A percentile compares a stretch with the other conserved stretches of the same genome.
Evolutionary conservation across 2,329 filamentous ascomycete genomes (phyloP).

Genomic region (Diaporthe batatas): DNA sequence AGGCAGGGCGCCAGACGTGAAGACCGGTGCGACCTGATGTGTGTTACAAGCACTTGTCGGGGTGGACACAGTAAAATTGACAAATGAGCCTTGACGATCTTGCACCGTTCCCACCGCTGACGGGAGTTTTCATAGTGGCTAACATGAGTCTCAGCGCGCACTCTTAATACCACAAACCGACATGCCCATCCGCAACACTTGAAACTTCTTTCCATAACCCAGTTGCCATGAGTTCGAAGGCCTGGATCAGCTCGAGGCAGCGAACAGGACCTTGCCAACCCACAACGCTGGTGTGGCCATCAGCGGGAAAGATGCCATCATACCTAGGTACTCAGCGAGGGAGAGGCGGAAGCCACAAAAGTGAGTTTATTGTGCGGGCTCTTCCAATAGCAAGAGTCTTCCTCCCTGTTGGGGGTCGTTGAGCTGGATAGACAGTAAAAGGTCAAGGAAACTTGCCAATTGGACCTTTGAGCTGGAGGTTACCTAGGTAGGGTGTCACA

Average conservation of each 20-base stretch:
- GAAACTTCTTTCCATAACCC: not conserved
- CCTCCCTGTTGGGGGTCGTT: not conserved
- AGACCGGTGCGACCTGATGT: not conserved
- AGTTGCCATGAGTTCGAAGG: no score
- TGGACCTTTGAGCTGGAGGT: not conserved
- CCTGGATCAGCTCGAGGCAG: no score
- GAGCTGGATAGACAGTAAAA: no score
- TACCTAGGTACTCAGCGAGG: no score
- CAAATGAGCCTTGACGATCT: not conserved
- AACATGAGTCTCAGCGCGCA: no score
- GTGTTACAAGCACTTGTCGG: not conserved
- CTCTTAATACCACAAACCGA: no score
- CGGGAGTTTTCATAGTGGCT: not conserved
- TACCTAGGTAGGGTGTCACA: not conserved
- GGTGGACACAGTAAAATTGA: not conserved
- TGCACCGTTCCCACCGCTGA: not conserved
- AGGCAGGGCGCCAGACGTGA: not conserved
- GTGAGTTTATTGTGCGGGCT: no score
- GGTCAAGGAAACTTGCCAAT: not conserved
- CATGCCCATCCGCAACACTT: not conserved
- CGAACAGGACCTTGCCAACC: not conserved
- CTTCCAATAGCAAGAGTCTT: not conserved
- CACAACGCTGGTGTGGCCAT: no score
- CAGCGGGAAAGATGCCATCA: not conserved
- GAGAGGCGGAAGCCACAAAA: not conserved